phyloP scores from a whole-genome alignment of 2,329 filamentous ascomycete species.

The Chrysoporthe cubensis region DNA sequence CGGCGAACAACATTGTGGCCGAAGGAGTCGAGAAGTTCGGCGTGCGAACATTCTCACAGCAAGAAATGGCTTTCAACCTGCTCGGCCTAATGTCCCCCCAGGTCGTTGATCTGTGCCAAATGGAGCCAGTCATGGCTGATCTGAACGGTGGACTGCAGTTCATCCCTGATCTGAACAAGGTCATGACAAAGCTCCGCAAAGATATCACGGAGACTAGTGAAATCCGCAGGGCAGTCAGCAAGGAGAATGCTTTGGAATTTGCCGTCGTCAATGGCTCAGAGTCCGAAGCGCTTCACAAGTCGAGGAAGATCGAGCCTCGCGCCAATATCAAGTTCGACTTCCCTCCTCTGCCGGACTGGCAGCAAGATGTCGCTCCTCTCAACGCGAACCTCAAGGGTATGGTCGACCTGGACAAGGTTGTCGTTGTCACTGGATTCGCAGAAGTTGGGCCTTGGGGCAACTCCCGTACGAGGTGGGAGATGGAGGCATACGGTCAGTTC shows the following conservation, averaged over 20 bases:
- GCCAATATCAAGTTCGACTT: slow-evolving; percentile 99
- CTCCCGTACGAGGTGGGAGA: slow-evolving; percentile 97
- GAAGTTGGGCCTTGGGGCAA: slow-evolving; percentile 99
- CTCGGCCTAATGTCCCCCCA: slow-evolving; percentile 93
- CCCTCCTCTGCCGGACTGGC: slow-evolving; percentile 88
- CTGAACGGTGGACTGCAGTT: slow-evolving; percentile 97
- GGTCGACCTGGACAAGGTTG: slow-evolving; percentile 97
- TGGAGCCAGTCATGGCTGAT: slow-evolving; percentile 94
- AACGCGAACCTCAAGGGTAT: slow-evolving; percentile 91
- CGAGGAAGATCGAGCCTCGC: slow-evolving; percentile 88
- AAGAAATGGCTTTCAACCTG: slow-evolving; percentile 99
- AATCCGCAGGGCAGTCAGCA: slow-evolving; percentile 88
- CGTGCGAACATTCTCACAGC: slow-evolving; percentile 97
- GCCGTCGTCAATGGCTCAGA: slow-evolving; percentile 95
- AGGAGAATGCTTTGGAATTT: slow-evolving; percentile 95
- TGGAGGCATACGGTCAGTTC: slow-evolving; percentile 96
- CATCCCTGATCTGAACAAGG: slow-evolving; percentile 90
- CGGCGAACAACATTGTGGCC: slow-evolving; percentile 94
- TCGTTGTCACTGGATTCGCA: slow-evolving; percentile 95
- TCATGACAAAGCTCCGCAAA: slow-evolving; percentile 91
- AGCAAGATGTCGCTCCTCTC: slow-evolving; percentile 85
- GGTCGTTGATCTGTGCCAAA: slow-evolving; percentile 94
- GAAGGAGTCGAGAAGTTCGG: slow-evolving; percentile 96
- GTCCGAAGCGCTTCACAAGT: slow-evolving; percentile 92
- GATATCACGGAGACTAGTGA: slow-evolving; percentile 95